A percentile compares a stretch with the other conserved stretches of the same genome.
phyloP scores from a whole-genome alignment of 164 flowering plant genomes.

The Buxus sempervirens region DNA sequence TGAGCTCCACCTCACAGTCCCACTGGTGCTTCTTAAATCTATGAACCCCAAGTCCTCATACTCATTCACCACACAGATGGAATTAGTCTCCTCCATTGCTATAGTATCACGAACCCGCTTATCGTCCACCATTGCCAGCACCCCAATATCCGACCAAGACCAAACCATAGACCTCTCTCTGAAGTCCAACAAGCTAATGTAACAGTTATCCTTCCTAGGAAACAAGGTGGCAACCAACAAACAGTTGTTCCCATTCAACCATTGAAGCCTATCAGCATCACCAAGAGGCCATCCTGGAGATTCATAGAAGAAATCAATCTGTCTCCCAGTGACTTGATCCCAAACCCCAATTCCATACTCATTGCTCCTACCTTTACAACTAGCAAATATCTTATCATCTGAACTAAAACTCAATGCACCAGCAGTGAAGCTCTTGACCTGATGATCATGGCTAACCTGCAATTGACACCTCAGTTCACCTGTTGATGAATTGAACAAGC shows the following conservation, averaged over 20 bases:
- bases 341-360: slow-evolving; percentile 90
- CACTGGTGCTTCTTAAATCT: slow-evolving; percentile 54
- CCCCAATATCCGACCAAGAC: slow-evolving; percentile 78
- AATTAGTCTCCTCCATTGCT: slow-evolving; percentile 68
- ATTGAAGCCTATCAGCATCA: slow-evolving; percentile 81
- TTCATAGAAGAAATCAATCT: slow-evolving; percentile 85
- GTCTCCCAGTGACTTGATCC: slow-evolving; percentile 79
- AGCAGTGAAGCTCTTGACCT: slow-evolving; percentile 69
- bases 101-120: slow-evolving; percentile 76
- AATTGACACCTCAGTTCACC: slow-evolving; percentile 70
- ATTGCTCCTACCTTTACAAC: slow-evolving; percentile 84
- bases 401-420: slow-evolving; percentile 62
- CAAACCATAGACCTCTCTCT: slow-evolving; percentile 69
- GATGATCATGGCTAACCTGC: slow-evolving; percentile 57
- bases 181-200: slow-evolving; percentile 76
- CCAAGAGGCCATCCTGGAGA: slow-evolving; percentile 79
- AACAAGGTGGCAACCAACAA: slow-evolving; percentile 77
- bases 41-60: slow-evolving; percentile 80
- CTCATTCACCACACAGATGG: slow-evolving; percentile 78
- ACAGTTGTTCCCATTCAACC: slow-evolving; percentile 59
- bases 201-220: slow-evolving; percentile 83
- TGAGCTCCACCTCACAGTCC: slow-evolving; percentile 73
- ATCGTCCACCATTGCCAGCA: slow-evolving; percentile 42
- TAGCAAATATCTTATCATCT: slow-evolving; percentile 54
- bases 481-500: slow-evolving; percentile 49